Evolutionary conservation across 1,284 basidiomycete species (phyloP), one percentile per base, ranked within the genome.

Genomic region (Pholiota adiposa): DNA sequence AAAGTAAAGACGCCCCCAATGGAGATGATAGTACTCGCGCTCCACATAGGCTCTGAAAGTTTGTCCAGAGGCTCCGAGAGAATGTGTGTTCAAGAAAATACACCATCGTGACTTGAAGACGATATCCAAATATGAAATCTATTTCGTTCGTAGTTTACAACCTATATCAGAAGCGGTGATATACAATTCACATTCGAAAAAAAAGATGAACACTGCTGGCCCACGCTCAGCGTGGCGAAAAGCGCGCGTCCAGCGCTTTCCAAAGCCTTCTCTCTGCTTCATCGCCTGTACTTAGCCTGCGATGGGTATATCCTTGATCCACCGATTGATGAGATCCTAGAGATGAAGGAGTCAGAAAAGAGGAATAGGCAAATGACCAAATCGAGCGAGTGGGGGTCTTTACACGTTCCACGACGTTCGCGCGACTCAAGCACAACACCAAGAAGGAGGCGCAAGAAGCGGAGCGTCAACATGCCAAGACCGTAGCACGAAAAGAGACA

Each of bases 231-330:
- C n/a, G n/a, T n/a, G 23, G 14, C 16, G 44, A 27, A 23, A 21
- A 31, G 29, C 14, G 14, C 48, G 27, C 48, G 19, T 18, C 18
- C 12, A 21, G 59, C 58, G 54, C 49, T 46, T 29, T 44, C 14
- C 33, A 53, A n/a, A n/a, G n/a, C n/a, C n/a, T n/a, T n/a, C n/a
- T n/a, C n/a, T n/a, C n/a, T n/a, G n/a, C n/a, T n/a, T n/a, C 31
- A 27, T 50, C 43, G 27, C 49, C 16, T 53, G 43, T 3, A 40
- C 34, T 16, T 63, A 59, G 12, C 56, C 38, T 25, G 68, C 66
- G 21, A 73, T 62, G 8, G 82, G 80, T 21, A 69, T 66, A 67
- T 85, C 72, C 52, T 62, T 61, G 52, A 81, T 74, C 81, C 76
- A 77, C 12, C 72, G 66, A 14, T 67, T 74, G 63, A 76, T 71